Percentiles rank a stretch among this genome's conserved stretches.
Conservation (phyloP, 805 yeast genomes). For the Kodamaea kakaduensis region DNA sequence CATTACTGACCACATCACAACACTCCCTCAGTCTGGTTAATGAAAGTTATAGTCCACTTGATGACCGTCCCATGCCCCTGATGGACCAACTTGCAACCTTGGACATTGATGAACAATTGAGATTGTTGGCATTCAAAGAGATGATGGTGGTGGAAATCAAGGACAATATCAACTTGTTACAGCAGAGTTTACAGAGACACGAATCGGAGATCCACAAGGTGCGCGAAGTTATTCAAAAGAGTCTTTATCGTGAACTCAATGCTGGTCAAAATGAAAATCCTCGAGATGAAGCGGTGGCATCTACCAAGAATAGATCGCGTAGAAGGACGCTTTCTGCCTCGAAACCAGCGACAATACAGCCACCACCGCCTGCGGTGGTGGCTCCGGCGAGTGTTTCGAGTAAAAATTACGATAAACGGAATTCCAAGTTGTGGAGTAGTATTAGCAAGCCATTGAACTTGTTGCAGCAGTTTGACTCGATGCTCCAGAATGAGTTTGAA, state of each 20-base stretch:
- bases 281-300: constrained; percentile 26
- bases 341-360: constrained; percentile 2
- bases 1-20: no score
- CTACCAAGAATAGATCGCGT: constrained; percentile 24
- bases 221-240: constrained; percentile 44
- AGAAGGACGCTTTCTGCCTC: constrained; percentile 14
- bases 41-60: no score
- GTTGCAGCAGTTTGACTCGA: constrained; percentile 64
- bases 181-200: constrained; percentile 34
- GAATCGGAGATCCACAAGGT: constrained; percentile 49
- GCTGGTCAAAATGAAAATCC: constrained; percentile 15
- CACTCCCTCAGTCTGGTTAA: no score
- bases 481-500: constrained; percentile 64
- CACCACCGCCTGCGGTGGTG: constrained; percentile 6
- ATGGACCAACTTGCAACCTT: constrained; percentile 22
- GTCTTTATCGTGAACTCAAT: constrained; percentile 41
- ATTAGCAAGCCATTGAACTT: constrained; percentile 38
- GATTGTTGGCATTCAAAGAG: constrained; percentile 65
- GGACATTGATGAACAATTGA: constrained; percentile 51
- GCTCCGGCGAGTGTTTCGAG: constrained; percentile 5
- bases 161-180: constrained; percentile 47
- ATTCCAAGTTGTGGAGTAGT: constrained; percentile 29
- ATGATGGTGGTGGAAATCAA: constrained; percentile 63
- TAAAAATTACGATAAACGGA: constrained; percentile 8
- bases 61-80: constrained; percentile 31